Evolutionary conservation across 2,329 filamentous ascomycete genomes (phyloP), one percentile per base, ranked within the genome.

Genomic region (Aspergillus neoniger): DNA sequence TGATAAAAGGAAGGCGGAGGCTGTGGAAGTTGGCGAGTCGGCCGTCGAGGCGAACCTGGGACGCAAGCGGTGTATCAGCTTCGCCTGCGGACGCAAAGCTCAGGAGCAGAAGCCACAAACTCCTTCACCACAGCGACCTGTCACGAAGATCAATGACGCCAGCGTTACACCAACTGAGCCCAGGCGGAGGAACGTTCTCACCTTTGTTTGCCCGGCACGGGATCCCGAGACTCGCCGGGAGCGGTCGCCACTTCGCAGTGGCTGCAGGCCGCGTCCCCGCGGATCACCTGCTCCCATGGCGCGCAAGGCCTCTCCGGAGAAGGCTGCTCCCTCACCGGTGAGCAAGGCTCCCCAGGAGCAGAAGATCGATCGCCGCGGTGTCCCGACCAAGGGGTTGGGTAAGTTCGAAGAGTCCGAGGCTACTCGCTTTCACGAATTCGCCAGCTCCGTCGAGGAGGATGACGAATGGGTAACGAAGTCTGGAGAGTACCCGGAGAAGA

Each of bases 381-480:
- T 77, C 23, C 74, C 71, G 5, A 73, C 71, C 7, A 72, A 70
- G 55, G 76, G 76, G 14, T 61, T 78, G 19, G 75, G 75, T 30
- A 74, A 75, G 54, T 78, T 78, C 41, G 72, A 79, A 59, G 73
- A 74, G 44, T 79, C 76, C 3, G 78, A 79, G 64, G 77, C 75
- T 2, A 79, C 76, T 38, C 73, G 77, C 52, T 98, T 97, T 72
- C 91, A 97, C 74, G 94, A 96, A 70, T 98, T 98, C 74, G 94
- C 91, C 47, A 92, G 90, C 72, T 92, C 91, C 53, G 84, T 88
- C 60, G 83, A 89, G 43, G 87, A 91, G 60, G 90, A 95, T 63
- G 93, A 97, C 60, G 93, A 96, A 69, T 99, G 95, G 95, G 91
- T 96, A 30, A 87, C 89, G 58, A 89, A 91, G 69, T 81, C 85